Evolutionary conservation across 2,329 filamentous ascomycete genomes (phyloP).

Genomic region (Colletotrichum phormii): DNA sequence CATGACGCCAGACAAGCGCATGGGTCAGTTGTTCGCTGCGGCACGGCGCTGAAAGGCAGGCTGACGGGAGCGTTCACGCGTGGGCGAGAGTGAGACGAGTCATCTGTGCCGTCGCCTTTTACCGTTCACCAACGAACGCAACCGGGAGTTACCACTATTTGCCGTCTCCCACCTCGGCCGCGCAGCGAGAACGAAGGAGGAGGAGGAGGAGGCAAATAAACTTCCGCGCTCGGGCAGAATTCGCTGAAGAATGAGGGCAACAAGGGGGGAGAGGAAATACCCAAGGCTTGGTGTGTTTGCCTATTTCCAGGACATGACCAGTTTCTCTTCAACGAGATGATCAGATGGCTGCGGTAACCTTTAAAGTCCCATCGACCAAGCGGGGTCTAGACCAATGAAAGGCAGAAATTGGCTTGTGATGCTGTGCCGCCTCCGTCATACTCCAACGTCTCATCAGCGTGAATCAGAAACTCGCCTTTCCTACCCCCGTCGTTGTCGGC

Average conservation of each 20-base stretch:
- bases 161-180: neutral
- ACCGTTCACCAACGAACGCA: neutral
- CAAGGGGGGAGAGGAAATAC: neutral
- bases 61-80: neutral
- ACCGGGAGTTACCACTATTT: too few species aligned
- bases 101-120: slow-evolving; percentile 1
- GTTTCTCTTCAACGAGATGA: neutral
- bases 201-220: neutral
- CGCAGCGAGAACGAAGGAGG: neutral
- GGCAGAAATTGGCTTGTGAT: neutral
- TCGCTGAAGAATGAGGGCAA: too few species aligned
- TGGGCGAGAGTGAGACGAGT: neutral
- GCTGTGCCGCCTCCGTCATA: slow-evolving; percentile 1
- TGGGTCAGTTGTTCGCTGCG: slow-evolving; percentile 7
- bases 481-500: neutral
- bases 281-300: neutral
- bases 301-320: neutral
- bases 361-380: neutral
- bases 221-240: neutral
- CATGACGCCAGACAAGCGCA: neutral
- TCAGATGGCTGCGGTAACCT: neutral
- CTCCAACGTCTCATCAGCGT: slow-evolving; percentile 15
- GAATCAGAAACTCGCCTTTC: slow-evolving; percentile 7
- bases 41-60: neutral
- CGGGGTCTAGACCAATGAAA: neutral